Evolutionary conservation across 1,139 yeast species (phyloP).

Genomic region (Zygoascus sp.): DNA sequence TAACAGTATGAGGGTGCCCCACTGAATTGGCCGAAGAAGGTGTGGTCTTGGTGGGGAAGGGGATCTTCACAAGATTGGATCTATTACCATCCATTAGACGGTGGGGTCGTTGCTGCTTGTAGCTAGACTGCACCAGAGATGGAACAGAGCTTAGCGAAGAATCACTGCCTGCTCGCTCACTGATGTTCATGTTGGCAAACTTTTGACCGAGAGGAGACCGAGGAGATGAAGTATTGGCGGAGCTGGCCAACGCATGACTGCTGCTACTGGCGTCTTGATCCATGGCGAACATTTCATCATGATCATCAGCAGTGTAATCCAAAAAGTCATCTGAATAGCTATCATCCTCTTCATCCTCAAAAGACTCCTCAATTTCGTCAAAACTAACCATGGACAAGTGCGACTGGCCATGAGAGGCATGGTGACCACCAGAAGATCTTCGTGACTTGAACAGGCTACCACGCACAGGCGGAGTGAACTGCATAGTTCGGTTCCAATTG

Average conservation of each 20-base stretch:
- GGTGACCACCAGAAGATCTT: constrained; percentile 13
- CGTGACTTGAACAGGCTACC: not conserved
- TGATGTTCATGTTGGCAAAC: constrained; percentile 11
- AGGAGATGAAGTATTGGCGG: not conserved
- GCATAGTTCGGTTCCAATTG: constrained; percentile 36
- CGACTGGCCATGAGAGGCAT: not conserved
- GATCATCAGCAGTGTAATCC: constrained; percentile 16
- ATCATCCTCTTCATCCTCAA: constrained; percentile 17
- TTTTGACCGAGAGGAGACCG: constrained; percentile 5
- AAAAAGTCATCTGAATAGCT: constrained; percentile 8
- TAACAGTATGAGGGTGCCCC: not conserved
- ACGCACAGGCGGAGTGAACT: constrained; percentile 36
- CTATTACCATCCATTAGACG: not conserved
- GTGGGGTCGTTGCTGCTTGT: constrained; percentile 3
- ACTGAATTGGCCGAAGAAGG: not conserved
- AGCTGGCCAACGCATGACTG: constrained; percentile 5
- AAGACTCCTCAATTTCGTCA: constrained; percentile 17
- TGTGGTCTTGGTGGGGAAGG: not conserved
- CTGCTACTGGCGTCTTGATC: constrained; percentile 22
- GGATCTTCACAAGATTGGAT: not conserved
- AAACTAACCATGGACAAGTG: constrained; percentile 11
- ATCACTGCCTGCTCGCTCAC: constrained; percentile 17
- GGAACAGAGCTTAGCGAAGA: constrained; percentile 28
- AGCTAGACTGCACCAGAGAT: constrained; percentile 28
- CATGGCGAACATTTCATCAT: constrained; percentile 30